phyloP scores from a whole-genome alignment of 257 asterid species.

The Galeopsis tetrahit region DNA sequence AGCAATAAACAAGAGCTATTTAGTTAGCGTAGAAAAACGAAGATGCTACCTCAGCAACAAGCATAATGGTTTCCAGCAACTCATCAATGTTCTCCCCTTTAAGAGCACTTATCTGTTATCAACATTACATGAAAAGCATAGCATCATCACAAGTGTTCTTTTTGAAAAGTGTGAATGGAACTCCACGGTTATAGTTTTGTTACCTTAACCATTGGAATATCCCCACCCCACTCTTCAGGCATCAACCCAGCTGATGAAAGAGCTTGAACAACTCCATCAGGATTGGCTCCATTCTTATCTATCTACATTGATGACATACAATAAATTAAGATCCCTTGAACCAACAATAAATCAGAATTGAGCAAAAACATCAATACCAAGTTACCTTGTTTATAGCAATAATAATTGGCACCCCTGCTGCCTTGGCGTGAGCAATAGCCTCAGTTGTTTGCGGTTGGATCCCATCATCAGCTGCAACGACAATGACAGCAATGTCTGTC shows the following conservation, averaged over 20 bases:
- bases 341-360: conserved; percentile 22
- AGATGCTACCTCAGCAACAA: conserved; percentile 88
- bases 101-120: conserved; percentile 90
- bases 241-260: conserved; percentile 85
- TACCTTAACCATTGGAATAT: conserved; percentile 90
- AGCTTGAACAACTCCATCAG: conserved; percentile 88
- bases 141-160: conserved; percentile 30
- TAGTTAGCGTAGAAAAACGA: conserved; percentile 1
- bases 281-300: conserved; percentile 91
- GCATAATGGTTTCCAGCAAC: conserved; percentile 93
- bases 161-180: conserved; percentile 25
- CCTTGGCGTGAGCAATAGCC: conserved; percentile 98
- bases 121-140: conserved; percentile 33
- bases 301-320: conserved; percentile 52
- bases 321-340: conserved; percentile 24
- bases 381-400: conserved; percentile 89
- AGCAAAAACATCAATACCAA: conserved; percentile 15
- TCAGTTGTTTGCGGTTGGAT: conserved; percentile 90
- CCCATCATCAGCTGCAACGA: conserved; percentile 99
- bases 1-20: not conserved
- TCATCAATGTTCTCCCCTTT: conserved; percentile 94
- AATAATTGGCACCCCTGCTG: conserved; percentile 89
- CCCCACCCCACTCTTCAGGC: conserved; percentile 99
- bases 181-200: conserved; percentile 33
- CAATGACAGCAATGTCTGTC: conserved; percentile 93